Evolutionary conservation across 306 rosid species (phyloP).

Genomic region (Citrullus amarus): DNA sequence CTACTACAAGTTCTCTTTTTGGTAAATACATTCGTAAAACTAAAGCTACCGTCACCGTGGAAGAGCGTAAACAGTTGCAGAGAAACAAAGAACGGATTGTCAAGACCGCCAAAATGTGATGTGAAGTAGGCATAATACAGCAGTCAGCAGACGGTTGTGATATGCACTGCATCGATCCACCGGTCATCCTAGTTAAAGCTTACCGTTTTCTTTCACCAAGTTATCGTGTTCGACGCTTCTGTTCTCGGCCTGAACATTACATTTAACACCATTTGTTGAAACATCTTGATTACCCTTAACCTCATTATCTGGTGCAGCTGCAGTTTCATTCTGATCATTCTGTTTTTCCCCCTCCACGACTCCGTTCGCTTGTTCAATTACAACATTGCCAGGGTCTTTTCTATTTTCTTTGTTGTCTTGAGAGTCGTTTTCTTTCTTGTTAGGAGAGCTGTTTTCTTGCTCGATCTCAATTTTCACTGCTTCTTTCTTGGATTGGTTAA

Average conservation of each 20-base stretch:
- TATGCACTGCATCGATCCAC: neutral
- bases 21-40: neutral
- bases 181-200: constrained; percentile 25
- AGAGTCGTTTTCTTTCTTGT: constrained; percentile 8
- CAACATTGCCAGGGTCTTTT: constrained; percentile 8
- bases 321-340: constrained; percentile 4
- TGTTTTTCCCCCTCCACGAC: constrained; percentile 23
- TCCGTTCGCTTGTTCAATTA: constrained; percentile 21
- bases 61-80: constrained; percentile 4
- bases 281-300: constrained; percentile 17
- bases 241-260: constrained; percentile 23
- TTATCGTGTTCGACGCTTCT: constrained; percentile 24
- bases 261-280: constrained; percentile 21
- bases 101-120: constrained; percentile 7
- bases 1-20: neutral
- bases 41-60: constrained; percentile 28
- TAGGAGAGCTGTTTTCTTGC: constrained; percentile 22
- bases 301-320: constrained; percentile 16
- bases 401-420: neutral
- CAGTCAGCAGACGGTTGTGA: neutral
- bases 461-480: constrained; percentile 11
- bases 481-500: constrained; percentile 16
- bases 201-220: constrained; percentile 33
- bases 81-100: neutral
- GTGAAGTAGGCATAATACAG: constrained; percentile 10